Percentiles rank a stretch among this genome's conserved stretches.
Evolutionary conservation across 768 basidiomycete genomes (phyloP).

Genomic region (Lyophyllum semitale): DNA sequence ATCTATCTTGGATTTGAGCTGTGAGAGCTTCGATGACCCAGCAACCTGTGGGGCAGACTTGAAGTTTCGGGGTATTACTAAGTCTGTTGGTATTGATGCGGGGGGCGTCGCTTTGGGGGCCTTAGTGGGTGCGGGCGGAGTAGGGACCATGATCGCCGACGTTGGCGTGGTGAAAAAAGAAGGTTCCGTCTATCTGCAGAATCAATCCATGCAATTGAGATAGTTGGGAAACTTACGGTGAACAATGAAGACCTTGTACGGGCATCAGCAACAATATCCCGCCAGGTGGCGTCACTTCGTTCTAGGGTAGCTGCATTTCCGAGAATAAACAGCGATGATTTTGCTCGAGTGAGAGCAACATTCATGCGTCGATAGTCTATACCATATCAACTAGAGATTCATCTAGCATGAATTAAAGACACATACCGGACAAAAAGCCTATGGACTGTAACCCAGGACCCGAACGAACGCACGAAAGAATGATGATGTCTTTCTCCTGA

Average conservation of each 20-base stretch:
- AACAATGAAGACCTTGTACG: conserved; percentile 60
- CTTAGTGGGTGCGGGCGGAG: conserved; percentile 23
- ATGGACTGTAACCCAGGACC: conserved; percentile 81
- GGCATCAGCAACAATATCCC: conserved; percentile 76
- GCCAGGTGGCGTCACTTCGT: conserved; percentile 82
- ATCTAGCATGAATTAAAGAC: not conserved
- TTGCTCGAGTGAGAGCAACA: conserved; percentile 96
- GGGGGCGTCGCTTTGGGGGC: conserved; percentile 5
- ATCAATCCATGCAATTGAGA: not conserved
- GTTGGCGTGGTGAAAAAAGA: conserved; percentile 25
- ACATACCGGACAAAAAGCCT: conserved; percentile 83
- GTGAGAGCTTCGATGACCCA: conserved; percentile 2
- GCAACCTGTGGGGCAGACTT: conserved; percentile 7
- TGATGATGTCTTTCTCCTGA: conserved; percentile 98
- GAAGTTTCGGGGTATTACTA: conserved; percentile 20
- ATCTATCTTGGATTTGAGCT: not conserved
- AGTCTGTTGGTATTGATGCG: conserved; percentile 16
- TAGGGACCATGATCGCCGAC: not conserved
- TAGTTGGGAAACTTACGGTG: conserved; percentile 45
- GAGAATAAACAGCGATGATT: conserved; percentile 90
- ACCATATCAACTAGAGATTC: not conserved
- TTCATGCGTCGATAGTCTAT: conserved; percentile 90
- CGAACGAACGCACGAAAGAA: conserved; percentile 94
- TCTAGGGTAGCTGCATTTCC: conserved; percentile 90
- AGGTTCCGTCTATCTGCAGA: conserved; percentile 22